Conservation (phyloP, 116 monocot species). For the Posidonia oceanica region DNA sequence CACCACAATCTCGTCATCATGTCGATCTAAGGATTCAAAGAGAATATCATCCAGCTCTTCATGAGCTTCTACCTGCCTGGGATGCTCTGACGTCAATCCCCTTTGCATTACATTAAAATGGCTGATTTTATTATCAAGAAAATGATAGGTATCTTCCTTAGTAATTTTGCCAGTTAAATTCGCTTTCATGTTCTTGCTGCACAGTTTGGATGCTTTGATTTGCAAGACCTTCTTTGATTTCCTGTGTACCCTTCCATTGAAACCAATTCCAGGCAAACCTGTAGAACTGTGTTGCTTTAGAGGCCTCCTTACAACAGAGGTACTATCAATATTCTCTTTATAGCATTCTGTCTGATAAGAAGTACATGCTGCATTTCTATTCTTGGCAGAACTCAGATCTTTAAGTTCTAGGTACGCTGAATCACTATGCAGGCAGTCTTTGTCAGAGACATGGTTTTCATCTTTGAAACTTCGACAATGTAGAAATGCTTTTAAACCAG, state of each 20-base stretch:
- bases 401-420: not conserved
- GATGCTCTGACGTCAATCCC: not conserved
- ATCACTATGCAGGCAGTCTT: not conserved
- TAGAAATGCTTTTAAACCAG: not conserved
- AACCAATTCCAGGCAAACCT: conserved; percentile 3
- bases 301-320: not conserved
- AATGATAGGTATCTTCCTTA: not conserved
- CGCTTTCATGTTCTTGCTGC: conserved; percentile 1
- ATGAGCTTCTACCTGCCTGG: not conserved
- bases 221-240: conserved; percentile 43
- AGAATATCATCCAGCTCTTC: not conserved
- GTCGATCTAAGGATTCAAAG: not conserved
- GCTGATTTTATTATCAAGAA: not conserved
- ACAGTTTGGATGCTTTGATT: conserved; percentile 18
- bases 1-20: not conserved
- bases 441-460: not conserved
- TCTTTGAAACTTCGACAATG: not conserved
- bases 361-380: not conserved
- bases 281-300: not conserved
- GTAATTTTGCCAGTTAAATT: conserved; percentile 6
- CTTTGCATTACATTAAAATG: not conserved
- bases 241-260: conserved; percentile 23
- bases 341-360: not conserved
- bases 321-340: not conserved
- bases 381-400: not conserved